Base-by-base conservation (phyloP, 2,329 filamentous ascomycete species). In the Colletotrichum sp. region DNA sequence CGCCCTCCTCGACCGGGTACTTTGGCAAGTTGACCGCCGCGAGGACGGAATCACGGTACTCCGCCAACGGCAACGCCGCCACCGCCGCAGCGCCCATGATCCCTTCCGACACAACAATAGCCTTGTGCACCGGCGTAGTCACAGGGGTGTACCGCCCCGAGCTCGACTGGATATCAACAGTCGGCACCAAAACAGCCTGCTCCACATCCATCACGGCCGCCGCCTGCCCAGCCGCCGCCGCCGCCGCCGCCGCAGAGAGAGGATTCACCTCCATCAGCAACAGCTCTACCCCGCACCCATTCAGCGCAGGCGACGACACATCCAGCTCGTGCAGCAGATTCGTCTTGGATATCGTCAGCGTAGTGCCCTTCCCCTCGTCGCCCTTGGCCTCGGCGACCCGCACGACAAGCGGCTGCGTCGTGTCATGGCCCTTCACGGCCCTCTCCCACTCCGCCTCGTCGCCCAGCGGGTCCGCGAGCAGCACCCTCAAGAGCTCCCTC, bases 101-200 rank as follows among this genome's bases (percentile, higher is more conserved):
- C 0, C 95, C 96, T 65, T 95, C 90, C 0, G 92, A 93, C 11
- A 98, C 90, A 12, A 98, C 80, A 19, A 98, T 85, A 1, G 93
- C 92, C 82, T 93, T 95, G 82, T 99, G 96, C 2, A 98, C 95
- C 0, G 96, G 96, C 61, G 95, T 95, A 8, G 92, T 92, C 57
- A 97, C 89, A 19, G 92, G 90, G 15, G 92, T 92, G 72, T 92
- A 90, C 77, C 92, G 89, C 11, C 93, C 92, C 19, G 91, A 91
- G 76, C 89, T 89, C 16, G 93, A 92, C 8, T 91, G 91, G 57
- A 95, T 94, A 25, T 95, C 92, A 39, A 98, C 90, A 1, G 89
- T 89, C 4, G 96, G 96, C 22, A 95, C 93, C n/a, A 98, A 89
- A 15, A 96, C 87, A 0, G 91, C 88, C 77, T 96, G 93, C 75